phyloP scores from a whole-genome alignment of 176 grass and related monocot genomes.

The Aegilops bicornis region DNA sequence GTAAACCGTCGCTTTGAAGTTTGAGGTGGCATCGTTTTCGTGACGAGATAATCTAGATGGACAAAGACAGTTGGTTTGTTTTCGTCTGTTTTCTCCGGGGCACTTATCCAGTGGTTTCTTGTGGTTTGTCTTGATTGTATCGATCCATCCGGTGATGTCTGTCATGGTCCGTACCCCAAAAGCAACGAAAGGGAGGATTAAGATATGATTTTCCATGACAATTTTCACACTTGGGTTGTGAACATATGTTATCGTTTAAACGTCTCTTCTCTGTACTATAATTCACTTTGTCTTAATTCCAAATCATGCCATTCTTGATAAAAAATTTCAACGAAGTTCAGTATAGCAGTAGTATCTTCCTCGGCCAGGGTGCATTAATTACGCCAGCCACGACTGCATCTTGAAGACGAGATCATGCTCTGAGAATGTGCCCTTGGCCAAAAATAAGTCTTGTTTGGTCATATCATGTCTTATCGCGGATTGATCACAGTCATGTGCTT shows the following conservation, averaged over 20 bases:
- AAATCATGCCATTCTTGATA: neutral
- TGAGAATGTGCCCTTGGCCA: neutral
- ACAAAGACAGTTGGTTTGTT: conserved; percentile 7
- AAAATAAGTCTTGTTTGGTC: neutral
- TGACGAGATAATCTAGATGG: neutral
- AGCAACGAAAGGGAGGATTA: neutral
- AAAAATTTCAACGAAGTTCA: too few species aligned
- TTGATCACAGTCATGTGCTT: conserved; percentile 15
- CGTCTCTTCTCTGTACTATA: neutral
- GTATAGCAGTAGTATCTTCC: neutral
- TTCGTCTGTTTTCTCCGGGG: neutral
- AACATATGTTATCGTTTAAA: neutral
- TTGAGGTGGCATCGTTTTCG: conserved; percentile 7
- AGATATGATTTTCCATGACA: neutral
- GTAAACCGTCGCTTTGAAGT: conserved; percentile 13
- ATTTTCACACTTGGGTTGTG: neutral
- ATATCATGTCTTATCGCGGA: conserved; percentile 6
- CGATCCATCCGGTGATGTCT: neutral
- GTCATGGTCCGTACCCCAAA: neutral
- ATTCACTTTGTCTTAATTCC: neutral
- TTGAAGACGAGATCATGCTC: neutral
- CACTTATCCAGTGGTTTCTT: neutral
- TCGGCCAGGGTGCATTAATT: neutral
- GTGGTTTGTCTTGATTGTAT: neutral
- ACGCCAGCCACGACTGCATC: neutral